These are phyloP conservation scores for Ogataea degrootiae DNA, from an alignment of 805 yeast species.

Conservation along the genomic window DNA sequence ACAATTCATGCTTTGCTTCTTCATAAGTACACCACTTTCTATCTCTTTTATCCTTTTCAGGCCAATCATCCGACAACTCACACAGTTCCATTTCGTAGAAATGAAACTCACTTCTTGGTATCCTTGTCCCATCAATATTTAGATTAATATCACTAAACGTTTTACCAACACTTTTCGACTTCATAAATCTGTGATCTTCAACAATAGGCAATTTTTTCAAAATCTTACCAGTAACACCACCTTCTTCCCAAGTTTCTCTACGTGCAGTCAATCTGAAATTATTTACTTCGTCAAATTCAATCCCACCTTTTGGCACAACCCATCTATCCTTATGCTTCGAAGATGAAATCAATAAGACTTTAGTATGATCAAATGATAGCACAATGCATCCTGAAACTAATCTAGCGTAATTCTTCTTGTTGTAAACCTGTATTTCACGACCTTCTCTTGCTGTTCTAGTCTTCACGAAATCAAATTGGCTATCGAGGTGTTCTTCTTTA, in stretches of 20 bases:
- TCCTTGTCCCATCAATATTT: constrained; percentile 23
- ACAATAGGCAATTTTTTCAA: constrained; percentile 55
- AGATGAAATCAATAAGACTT: constrained; percentile 77
- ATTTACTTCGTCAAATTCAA: constrained; percentile 73
- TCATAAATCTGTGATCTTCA: constrained; percentile 42
- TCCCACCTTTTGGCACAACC: constrained; percentile 96
- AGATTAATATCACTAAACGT: constrained; percentile 15
- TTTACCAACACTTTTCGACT: constrained; percentile 14
- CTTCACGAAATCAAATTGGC: constrained; percentile 20
- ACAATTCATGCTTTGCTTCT: constrained; percentile 61
- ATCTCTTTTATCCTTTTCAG: constrained; percentile 59
- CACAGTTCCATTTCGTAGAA: constrained; percentile 72
- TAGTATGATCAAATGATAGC: constrained; percentile 47
- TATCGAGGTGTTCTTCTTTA: constrained; percentile 6
- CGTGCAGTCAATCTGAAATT: constrained; percentile 50
- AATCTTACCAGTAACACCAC: constrained; percentile 76
- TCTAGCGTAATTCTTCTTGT: constrained; percentile 64
- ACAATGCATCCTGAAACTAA: constrained; percentile 92
- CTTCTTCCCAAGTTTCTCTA: constrained; percentile 98
- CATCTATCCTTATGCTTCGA: constrained; percentile 63
- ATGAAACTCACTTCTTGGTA: constrained; percentile 81
- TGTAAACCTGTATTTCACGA: constrained; percentile 54
- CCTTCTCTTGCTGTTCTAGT: constrained; percentile 46
- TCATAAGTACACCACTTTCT: constrained; percentile 72
- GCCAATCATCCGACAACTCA: constrained; percentile 61